A percentile compares a stretch with the other conserved stretches of the same genome.
These are phyloP conservation scores for Backusella mclennaniae DNA, from an alignment of 192 early-diverging fungal species.

Conservation along the genomic window DNA sequence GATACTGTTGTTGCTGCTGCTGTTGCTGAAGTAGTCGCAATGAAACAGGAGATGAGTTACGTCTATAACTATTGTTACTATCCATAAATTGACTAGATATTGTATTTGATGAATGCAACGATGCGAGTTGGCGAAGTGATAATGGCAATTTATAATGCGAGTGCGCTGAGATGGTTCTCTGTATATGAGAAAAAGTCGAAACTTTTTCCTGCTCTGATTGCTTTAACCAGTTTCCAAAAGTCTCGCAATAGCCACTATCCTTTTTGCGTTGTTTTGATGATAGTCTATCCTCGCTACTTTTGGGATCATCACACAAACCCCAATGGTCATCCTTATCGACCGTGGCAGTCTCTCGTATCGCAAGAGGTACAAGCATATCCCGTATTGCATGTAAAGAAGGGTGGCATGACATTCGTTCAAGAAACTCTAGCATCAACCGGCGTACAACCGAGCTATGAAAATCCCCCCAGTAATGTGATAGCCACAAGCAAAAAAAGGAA, in stretches of 20 bases:
- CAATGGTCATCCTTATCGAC: conserved; percentile 23
- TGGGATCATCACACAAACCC: conserved; percentile 13
- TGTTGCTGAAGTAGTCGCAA: background rate
- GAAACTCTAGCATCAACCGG: conserved; percentile 15
- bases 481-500: conserved; percentile 28
- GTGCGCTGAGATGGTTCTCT: background rate
- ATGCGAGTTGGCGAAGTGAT: conserved; percentile 6
- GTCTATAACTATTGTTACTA: background rate
- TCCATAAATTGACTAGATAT: background rate
- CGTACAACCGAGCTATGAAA: conserved; percentile 25
- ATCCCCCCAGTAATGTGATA: conserved; percentile 39
- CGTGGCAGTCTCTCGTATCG: conserved; percentile 19
- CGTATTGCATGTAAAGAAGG: conserved; percentile 17
- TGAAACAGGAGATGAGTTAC: background rate
- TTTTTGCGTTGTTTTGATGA: conserved; percentile 18
- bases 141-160: background rate
- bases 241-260: conserved; percentile 22
- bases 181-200: background rate
- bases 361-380: conserved; percentile 26
- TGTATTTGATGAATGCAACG: background rate
- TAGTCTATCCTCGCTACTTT: background rate
- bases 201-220: background rate
- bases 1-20: background rate
- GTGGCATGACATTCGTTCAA: conserved; percentile 19
- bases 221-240: background rate